Evolutionary conservation across 1,139 yeast species (phyloP).

Genomic region (Candida dubliniensis): DNA sequence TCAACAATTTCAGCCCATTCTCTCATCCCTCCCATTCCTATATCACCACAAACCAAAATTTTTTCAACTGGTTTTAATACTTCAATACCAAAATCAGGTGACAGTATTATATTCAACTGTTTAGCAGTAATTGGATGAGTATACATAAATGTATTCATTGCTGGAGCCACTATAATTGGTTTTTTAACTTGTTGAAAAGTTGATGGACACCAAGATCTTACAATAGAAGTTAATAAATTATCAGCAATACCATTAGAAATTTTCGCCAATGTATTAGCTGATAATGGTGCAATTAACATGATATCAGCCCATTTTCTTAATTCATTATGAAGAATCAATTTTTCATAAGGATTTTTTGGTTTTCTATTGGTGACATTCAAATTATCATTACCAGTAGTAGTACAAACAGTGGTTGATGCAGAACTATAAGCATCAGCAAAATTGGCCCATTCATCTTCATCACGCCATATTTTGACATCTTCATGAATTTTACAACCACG

Average conservation of each 20-base stretch:
- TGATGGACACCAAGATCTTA: conserved; percentile 87
- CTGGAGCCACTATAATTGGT: conserved; percentile 90
- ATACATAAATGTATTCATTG: conserved; percentile 96
- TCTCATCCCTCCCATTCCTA: conserved; percentile 98
- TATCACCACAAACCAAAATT: conserved; percentile 91
- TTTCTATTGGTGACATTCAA: conserved; percentile 20
- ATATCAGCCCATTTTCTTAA: conserved; percentile 95
- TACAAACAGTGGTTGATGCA: conserved; percentile 14
- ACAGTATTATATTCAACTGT: conserved; percentile 60
- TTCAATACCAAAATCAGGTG: conserved; percentile 57
- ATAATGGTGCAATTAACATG: conserved; percentile 84
- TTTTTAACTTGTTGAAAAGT: conserved; percentile 36
- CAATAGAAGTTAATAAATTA: conserved; percentile 77
- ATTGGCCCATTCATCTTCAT: conserved; percentile 84
- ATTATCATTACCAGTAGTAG: conserved; percentile 1
- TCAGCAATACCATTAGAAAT: conserved; percentile 90
- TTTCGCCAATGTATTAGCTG: conserved; percentile 92
- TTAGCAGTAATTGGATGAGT: conserved; percentile 90
- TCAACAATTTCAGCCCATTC: conserved; percentile 95
- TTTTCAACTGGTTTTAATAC: conserved; percentile 91
- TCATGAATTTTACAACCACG: conserved; percentile 76
- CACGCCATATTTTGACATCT: conserved; percentile 90
- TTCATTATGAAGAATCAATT: conserved; percentile 75
- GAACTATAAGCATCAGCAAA: conserved; percentile 38
- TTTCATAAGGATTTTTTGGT: conserved; percentile 41